These are phyloP conservation scores for Aphanomyces astaci DNA, from an alignment of 352 stramenopile species.

Conservation along the genomic window DNA sequence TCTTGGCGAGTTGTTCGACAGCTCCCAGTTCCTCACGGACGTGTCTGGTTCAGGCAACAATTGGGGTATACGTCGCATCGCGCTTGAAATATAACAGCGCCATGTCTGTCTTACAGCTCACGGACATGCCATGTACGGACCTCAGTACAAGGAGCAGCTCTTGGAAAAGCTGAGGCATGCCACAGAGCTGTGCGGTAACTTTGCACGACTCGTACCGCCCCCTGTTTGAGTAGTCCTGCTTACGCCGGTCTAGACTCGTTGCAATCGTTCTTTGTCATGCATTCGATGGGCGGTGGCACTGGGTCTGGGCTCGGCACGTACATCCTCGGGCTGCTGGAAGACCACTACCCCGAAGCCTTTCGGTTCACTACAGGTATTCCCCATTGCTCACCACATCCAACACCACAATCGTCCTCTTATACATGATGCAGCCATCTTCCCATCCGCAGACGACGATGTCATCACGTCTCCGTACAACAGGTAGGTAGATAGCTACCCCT, in stretches of 20 bases:
- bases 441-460: slow-evolving; percentile 86
- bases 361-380: slow-evolving; percentile 53
- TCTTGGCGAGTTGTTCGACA: slow-evolving; percentile 84
- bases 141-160: slow-evolving; percentile 79
- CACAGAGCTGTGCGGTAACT: slow-evolving; percentile 57
- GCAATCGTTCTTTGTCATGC: slow-evolving; percentile 89
- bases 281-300: slow-evolving; percentile 89
- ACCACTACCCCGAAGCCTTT: slow-evolving; percentile 81
- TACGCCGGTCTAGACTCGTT: slow-evolving; percentile 56
- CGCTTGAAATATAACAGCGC: background rate
- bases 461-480: slow-evolving; percentile 92
- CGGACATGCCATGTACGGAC: slow-evolving; percentile 81
- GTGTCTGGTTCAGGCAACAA: slow-evolving; percentile 90
- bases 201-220: background rate
- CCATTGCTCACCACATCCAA: slow-evolving; percentile 15
- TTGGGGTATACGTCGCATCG: slow-evolving; percentile 35
- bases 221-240: background rate
- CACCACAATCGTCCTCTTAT: background rate
- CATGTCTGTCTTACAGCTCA: slow-evolving; percentile 52
- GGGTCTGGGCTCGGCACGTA: slow-evolving; percentile 87
- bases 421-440: slow-evolving; percentile 44
- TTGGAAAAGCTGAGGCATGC: slow-evolving; percentile 58
- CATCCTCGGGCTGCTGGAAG: slow-evolving; percentile 74
- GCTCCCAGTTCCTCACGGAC: slow-evolving; percentile 81
- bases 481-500: slow-evolving; percentile 24